Conservation (phyloP, 116 monocot species). For the Phalaenopsis hybrid region DNA sequence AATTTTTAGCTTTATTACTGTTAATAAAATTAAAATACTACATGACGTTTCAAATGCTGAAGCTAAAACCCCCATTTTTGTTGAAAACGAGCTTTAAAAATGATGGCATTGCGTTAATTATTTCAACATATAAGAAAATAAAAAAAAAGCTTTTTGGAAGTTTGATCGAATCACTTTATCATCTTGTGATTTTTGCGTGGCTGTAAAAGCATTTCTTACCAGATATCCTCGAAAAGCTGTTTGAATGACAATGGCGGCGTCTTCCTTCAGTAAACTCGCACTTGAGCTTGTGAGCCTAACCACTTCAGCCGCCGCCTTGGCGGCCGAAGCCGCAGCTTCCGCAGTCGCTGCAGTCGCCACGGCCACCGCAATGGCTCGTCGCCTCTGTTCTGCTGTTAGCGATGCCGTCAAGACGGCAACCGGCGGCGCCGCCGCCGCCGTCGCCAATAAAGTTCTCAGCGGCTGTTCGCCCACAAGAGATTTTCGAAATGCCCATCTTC, state of each 20-base stretch:
- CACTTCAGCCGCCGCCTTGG: conserved; percentile 23
- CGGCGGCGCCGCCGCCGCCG: not conserved
- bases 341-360: conserved; percentile 36
- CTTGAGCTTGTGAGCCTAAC: conserved; percentile 30
- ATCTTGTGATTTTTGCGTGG: not conserved
- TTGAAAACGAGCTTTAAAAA: too few species aligned
- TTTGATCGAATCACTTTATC: not conserved
- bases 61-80: too few species aligned
- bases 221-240: conserved; percentile 59
- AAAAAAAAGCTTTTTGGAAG: too few species aligned
- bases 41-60: too few species aligned
- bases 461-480: not conserved
- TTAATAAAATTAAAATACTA: too few species aligned
- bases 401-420: not conserved
- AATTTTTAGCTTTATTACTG: too few species aligned
- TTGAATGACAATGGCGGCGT: conserved; percentile 55
- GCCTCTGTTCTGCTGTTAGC: conserved; percentile 31
- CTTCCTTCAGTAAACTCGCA: conserved; percentile 23
- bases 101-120: too few species aligned
- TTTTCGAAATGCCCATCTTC: conserved; percentile 44
- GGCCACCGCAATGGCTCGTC: conserved; percentile 37
- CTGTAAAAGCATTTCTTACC: conserved; percentile 17
- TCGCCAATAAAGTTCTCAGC: not conserved
- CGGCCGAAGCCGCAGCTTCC: conserved; percentile 15
- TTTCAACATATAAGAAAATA: too few species aligned